phyloP scores from a whole-genome alignment of 202 grass and related monocot genomes.

The Brachypodium distachyon region DNA sequence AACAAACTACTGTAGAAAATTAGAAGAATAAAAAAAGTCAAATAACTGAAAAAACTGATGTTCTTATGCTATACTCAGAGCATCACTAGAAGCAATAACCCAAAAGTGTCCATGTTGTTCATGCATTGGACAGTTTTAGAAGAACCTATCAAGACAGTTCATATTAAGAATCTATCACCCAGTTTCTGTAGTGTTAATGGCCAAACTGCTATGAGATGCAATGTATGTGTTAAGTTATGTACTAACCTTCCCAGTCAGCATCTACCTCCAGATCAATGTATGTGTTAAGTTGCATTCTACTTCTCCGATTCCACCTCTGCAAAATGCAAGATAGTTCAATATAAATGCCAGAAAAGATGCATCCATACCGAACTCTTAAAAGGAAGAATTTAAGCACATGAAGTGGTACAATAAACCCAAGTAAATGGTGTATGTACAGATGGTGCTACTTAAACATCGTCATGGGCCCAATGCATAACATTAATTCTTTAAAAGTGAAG shows the following conservation, averaged over 20 bases:
- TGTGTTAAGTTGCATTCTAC: constrained; percentile 11
- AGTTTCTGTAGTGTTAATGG: neutral
- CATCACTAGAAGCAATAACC: neutral
- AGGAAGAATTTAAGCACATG: neutral
- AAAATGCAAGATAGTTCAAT: constrained; percentile 9
- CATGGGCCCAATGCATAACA: neutral
- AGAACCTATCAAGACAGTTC: neutral
- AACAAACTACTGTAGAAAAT: neutral
- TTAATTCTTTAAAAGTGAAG: neutral
- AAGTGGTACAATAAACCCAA: neutral
- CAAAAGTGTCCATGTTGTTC: neutral
- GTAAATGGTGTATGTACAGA: neutral
- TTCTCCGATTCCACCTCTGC: constrained; percentile 41
- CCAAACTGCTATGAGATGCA: neutral
- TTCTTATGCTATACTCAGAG: neutral
- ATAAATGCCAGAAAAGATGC: neutral
- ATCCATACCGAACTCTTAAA: neutral
- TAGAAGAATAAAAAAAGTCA: neutral
- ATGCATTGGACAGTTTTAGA: neutral
- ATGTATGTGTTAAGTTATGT: neutral
- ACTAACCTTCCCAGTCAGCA: constrained; percentile 26
- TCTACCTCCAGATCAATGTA: constrained; percentile 37
- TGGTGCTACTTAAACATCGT: neutral
- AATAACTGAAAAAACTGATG: neutral
- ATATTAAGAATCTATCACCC: neutral